phyloP scores from a whole-genome alignment of 163 green algal genomes.

The Scenedesmus sp. region DNA sequence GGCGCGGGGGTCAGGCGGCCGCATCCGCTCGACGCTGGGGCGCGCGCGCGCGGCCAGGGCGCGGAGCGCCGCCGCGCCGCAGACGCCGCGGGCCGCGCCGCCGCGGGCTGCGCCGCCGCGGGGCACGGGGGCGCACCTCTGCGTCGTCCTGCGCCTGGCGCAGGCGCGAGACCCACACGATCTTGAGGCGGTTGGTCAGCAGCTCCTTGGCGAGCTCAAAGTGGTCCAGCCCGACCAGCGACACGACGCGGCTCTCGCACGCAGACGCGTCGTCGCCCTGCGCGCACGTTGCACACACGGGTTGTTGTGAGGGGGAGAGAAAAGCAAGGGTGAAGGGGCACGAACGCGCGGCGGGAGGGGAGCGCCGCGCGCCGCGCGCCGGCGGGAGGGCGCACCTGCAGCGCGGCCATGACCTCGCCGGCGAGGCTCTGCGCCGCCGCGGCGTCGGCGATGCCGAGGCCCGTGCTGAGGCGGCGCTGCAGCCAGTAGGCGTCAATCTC shows the following conservation, averaged over 20 bases:
- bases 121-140: conserved; percentile 16
- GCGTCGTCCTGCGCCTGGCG: conserved; percentile 74
- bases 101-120: too few species aligned
- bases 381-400: conserved; percentile 65
- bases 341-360: too few species aligned
- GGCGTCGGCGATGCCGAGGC: conserved; percentile 78
- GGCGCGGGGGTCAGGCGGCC: too few species aligned
- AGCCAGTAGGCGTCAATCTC: conserved; percentile 99
- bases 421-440: conserved; percentile 79
- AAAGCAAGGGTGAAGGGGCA: conserved; percentile 19
- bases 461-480: conserved; percentile 87
- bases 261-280: conserved; percentile 50
- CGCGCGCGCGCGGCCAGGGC: too few species aligned
- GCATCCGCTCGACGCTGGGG: too few species aligned
- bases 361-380: too few species aligned
- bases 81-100: too few species aligned
- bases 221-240: conserved; percentile 93
- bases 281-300: too few species aligned
- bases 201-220: conserved; percentile 98
- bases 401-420: conserved; percentile 76
- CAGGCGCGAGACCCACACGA: conserved; percentile 97
- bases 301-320: too few species aligned
- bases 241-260: conserved; percentile 91
- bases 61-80: too few species aligned
- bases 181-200: conserved; percentile 84